A percentile compares a stretch with the other conserved stretches of the same genome.
Evolutionary conservation across 2,329 filamentous ascomycete genomes (phyloP).

Genomic region (Plenodomus biglobosus): DNA sequence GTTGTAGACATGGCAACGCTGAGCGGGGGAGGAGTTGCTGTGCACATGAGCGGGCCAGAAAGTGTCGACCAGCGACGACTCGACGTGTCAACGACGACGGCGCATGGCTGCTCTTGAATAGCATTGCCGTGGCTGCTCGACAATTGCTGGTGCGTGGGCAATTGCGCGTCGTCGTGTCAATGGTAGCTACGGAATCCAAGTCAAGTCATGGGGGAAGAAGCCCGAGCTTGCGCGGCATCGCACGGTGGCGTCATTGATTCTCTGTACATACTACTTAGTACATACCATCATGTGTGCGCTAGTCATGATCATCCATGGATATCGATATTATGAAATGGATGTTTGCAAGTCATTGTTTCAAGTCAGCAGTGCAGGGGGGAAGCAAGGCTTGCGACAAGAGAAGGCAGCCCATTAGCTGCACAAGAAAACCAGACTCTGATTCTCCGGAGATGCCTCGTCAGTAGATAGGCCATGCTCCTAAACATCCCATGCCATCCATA

Average conservation of each 20-base stretch:
- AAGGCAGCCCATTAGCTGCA: neutral
- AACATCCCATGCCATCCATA: conserved; percentile 5
- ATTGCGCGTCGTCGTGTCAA: neutral
- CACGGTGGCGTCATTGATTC: conserved; percentile 1
- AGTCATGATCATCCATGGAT: too few relatives aligned
- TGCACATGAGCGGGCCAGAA: conserved; percentile 1
- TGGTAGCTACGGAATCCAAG: too few relatives aligned
- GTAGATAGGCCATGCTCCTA: too few relatives aligned
- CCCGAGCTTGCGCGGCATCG: conserved; percentile 4
- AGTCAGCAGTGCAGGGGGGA: too few relatives aligned
- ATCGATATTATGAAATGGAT: too few relatives aligned
- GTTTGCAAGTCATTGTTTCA: too few relatives aligned
- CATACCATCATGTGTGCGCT: too few relatives aligned
- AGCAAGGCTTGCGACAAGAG: neutral
- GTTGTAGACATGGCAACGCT: conserved; percentile 14
- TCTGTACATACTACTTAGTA: too few relatives aligned
- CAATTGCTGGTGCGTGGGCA: neutral
- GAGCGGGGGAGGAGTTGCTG: conserved; percentile 3
- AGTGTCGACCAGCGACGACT: neutral
- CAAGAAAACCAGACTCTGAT: neutral
- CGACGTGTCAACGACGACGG: neutral
- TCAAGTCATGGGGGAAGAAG: neutral
- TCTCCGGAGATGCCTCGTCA: neutral
- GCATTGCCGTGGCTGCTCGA: neutral
- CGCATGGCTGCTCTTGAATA: neutral